Conservation (phyloP, 2,329 filamentous ascomycete genomes). For the Trichoderma aggressivum region DNA sequence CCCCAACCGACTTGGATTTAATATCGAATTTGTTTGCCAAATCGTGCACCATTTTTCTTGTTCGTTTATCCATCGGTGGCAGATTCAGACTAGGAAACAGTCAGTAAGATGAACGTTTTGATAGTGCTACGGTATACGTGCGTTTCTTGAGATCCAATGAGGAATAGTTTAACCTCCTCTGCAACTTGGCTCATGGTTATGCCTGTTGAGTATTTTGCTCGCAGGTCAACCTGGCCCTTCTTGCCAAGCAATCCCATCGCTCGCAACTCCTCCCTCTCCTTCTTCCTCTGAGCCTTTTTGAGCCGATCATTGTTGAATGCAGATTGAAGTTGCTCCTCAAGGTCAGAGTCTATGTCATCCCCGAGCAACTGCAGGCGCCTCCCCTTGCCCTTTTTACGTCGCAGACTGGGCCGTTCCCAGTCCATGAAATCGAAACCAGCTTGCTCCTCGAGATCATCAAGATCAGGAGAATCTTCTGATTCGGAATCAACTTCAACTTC, state of each 20-base stretch:
- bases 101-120: conserved; percentile 10
- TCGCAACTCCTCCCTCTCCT: conserved; percentile 66
- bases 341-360: conserved; percentile 62
- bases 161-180: conserved; percentile 68
- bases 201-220: conserved; percentile 68
- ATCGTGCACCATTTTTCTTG: conserved; percentile 76
- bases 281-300: conserved; percentile 69
- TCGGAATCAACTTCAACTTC: background rate
- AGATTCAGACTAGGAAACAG: conserved; percentile 58
- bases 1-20: conserved; percentile 79
- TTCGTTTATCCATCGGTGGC: conserved; percentile 77
- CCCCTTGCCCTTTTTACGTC: conserved; percentile 60
- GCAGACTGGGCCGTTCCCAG: conserved; percentile 67
- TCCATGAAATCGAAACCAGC: conserved; percentile 84
- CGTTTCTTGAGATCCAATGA: conserved; percentile 61
- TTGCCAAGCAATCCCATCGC: conserved; percentile 63
- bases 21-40: conserved; percentile 71
- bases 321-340: conserved; percentile 56
- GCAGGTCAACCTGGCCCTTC: conserved; percentile 56
- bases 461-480: background rate
- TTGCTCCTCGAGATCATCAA: conserved; percentile 34
- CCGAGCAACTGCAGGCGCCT: conserved; percentile 50
- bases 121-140: conserved; percentile 38
- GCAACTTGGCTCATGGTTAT: conserved; percentile 69
- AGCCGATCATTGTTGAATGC: conserved; percentile 65